A percentile compares a stretch with the other conserved stretches of the same genome.
Evolutionary conservation across 306 rosid species (phyloP).

Genomic region (Pachyrhizus erosus): DNA sequence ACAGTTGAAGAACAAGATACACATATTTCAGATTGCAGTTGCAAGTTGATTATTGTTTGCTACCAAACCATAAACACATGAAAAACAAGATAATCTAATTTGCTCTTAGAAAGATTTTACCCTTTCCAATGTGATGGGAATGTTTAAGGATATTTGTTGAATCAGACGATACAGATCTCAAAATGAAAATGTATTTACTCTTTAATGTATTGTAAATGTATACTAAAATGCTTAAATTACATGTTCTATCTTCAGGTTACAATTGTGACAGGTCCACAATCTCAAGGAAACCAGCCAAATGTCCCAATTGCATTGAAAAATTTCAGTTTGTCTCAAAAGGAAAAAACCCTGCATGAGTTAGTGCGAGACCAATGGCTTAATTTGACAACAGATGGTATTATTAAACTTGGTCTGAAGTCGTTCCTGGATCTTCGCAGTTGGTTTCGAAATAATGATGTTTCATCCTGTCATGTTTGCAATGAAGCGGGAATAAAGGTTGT

Average conservation of each 20-base stretch:
- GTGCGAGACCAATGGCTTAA: constrained; percentile 79
- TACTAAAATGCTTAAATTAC: constrained; percentile 29
- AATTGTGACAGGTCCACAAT: constrained; percentile 49
- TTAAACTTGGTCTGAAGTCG: constrained; percentile 87
- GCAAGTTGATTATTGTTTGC: neutral
- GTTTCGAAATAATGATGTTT: constrained; percentile 76
- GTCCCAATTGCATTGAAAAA: constrained; percentile 66
- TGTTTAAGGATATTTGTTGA: constrained; percentile 19
- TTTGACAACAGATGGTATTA: constrained; percentile 62
- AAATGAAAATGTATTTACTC: constrained; percentile 7
- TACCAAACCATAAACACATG: neutral
- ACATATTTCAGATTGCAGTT: neutral
- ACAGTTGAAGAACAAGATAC: neutral
- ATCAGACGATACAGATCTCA: neutral
- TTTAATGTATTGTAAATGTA: constrained; percentile 1
- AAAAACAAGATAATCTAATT: constrained; percentile 23
- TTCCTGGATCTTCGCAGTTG: constrained; percentile 93
- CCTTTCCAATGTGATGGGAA: neutral
- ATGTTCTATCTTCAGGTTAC: constrained; percentile 59
- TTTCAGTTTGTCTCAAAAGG: constrained; percentile 71
- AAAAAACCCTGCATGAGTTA: constrained; percentile 74
- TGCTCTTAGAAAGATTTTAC: neutral
- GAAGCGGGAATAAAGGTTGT: constrained; percentile 96
- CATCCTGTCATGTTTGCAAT: constrained; percentile 87
- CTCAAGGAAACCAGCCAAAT: constrained; percentile 56